Conservation (phyloP, 768 basidiomycete species). For the Scleroderma bovista region DNA sequence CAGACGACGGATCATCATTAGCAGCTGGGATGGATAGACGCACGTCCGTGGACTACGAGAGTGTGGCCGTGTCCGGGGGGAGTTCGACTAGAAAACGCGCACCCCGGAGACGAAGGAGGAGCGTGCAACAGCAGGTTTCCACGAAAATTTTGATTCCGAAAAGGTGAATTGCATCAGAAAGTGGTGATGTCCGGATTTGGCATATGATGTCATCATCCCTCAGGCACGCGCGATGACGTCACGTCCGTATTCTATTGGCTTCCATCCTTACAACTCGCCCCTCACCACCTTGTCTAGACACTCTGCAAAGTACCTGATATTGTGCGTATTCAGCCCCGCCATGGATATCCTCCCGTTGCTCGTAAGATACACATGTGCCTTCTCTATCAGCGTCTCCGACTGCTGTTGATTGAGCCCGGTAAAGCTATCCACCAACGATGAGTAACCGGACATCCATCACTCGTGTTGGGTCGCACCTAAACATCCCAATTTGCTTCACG, state of each 20-base stretch:
- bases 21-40: background rate
- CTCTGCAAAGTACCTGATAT: constrained; percentile 72
- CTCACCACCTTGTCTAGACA: constrained; percentile 64
- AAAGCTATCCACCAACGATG: constrained; percentile 46
- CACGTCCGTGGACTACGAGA: background rate
- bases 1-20: constrained; percentile 12
- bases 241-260: constrained; percentile 9
- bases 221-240: constrained; percentile 24
- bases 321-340: constrained; percentile 82
- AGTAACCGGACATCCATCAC: constrained; percentile 4
- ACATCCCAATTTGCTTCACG: constrained; percentile 95
- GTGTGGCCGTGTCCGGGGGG: background rate
- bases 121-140: background rate
- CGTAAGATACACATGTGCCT: constrained; percentile 82
- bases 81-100: too few species aligned
- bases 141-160: background rate
- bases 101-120: background rate
- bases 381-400: constrained; percentile 60
- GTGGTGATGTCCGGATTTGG: constrained; percentile 25
- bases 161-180: too few species aligned
- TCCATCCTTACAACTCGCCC: constrained; percentile 30
- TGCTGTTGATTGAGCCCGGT: constrained; percentile 72
- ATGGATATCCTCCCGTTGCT: constrained; percentile 88
- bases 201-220: constrained; percentile 25
- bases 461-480: constrained; percentile 57